Base-by-base conservation (phyloP, 768 basidiomycete species). In the Lactarius psammicola region DNA sequence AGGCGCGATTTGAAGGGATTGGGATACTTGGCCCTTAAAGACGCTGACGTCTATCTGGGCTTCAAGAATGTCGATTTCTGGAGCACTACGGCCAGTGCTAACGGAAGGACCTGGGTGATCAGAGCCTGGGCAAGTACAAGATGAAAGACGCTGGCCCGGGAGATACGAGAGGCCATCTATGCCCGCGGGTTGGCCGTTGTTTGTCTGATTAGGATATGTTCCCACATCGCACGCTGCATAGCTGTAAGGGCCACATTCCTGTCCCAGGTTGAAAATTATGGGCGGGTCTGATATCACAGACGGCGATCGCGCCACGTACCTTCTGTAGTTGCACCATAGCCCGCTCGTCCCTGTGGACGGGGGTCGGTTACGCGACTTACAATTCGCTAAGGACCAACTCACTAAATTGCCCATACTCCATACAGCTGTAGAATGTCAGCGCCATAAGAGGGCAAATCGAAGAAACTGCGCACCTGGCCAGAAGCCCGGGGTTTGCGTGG, bases 11-110 rank as follows among this genome's bases (percentile, higher is more conserved):
- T 95, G 94, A 72, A 84, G 83, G 70, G 87, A 89, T 77, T 95
- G 94, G 1, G 92, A 93, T 1, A 88, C 89, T 70, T 88, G 79
- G 49, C 84, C 91, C 73, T 77, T 71, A 70, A 84, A 81, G 4
- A 76, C 65, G 62, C 60, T 66, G 38, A 81, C 70, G 70, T 94
- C 79, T 65, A 88, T 78, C 74, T 94, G 89, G 0, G 93, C 87
- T 79, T 98, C 95, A 64, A 96, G 73, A 66, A 98, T 82, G 76
- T 98, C 95, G 70, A 98, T 94, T 79, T 98, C 96, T 1, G 96
- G 95, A 1, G 89, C 92, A 36, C 86, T 86, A 59, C 95, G 86
- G 23, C 87, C 87, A 18, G 77, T 78, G 33, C 76, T 81, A 61
- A 81, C 80, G 44, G 71, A 80, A 3, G 95, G 95, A 13, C 95